A percentile compares a stretch with the other conserved stretches of the same genome.
Conservation (phyloP, 2,329 filamentous ascomycete species). For the Lasiodiplodia theobromae region DNA sequence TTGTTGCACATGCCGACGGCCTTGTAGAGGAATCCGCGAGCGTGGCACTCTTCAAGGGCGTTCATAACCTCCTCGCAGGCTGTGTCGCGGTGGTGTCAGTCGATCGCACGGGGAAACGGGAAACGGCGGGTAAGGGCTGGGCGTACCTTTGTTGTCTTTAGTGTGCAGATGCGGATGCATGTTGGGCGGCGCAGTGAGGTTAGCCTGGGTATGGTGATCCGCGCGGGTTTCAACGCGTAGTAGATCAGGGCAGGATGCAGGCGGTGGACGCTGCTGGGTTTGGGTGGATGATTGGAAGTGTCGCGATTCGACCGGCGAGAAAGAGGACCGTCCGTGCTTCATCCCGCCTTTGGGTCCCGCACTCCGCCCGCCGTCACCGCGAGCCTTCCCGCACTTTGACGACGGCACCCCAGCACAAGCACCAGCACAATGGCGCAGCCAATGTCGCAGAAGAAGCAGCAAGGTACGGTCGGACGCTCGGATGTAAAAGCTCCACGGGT, state of each 20-base stretch:
- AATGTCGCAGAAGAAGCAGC: constrained; percentile 71
- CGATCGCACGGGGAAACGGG: constrained; percentile 10
- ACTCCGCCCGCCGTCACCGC: constrained; percentile 19
- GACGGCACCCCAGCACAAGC: constrained; percentile 41
- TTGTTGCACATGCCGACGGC: constrained; percentile 88
- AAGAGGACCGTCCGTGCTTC: constrained; percentile 17
- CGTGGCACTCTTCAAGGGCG: constrained; percentile 94
- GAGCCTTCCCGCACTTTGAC: constrained; percentile 15
- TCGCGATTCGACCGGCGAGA: constrained; percentile 12
- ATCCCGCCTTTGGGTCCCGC: constrained; percentile 16
- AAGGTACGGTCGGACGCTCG: constrained; percentile 59
- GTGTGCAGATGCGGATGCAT: constrained; percentile 99
- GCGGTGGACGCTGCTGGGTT: background rate
- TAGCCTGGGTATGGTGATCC: background rate
- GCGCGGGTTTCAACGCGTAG: background rate
- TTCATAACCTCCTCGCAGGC: constrained; percentile 95
- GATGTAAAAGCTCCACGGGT: constrained; percentile 5
- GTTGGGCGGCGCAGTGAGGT: constrained; percentile 38
- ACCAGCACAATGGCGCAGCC: constrained; percentile 19
- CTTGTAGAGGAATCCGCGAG: constrained; percentile 90
- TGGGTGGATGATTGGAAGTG: constrained; percentile 12
- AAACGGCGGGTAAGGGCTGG: constrained; percentile 4
- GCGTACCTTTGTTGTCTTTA: constrained; percentile 83
- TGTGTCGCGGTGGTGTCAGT: constrained; percentile 48
- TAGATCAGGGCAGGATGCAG: constrained; percentile 22